phyloP scores from a whole-genome alignment of 352 stramenopile genomes.

The Phytophthora citrophthora region DNA sequence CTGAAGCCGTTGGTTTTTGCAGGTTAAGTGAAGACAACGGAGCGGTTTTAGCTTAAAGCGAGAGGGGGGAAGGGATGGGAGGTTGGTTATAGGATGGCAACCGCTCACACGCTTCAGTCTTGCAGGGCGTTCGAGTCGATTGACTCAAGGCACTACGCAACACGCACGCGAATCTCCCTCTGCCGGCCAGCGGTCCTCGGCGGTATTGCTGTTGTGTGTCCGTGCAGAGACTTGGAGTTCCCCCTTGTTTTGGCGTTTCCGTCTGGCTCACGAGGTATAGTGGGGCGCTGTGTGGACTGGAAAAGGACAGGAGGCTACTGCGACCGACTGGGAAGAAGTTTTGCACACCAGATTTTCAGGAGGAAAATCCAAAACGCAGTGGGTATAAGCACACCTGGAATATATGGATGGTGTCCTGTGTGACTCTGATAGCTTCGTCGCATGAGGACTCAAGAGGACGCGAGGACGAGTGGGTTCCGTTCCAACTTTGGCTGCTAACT shows the following conservation, averaged over 20 bases:
- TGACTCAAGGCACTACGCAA: not conserved
- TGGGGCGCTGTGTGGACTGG: constrained; percentile 9
- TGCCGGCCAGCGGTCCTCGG: constrained; percentile 21
- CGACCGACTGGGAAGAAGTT: constrained; percentile 2
- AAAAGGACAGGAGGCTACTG: not conserved
- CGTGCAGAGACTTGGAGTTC: constrained; percentile 24
- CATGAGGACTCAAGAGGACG: no score
- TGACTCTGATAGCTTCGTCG: no score
- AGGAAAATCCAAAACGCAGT: no score
- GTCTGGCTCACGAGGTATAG: constrained; percentile 11
- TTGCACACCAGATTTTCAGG: constrained; percentile 13
- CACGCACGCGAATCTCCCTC: constrained; percentile 5
- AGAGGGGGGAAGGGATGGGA: constrained; percentile 2
- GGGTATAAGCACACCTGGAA: constrained; percentile 1
- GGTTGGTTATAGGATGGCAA: constrained; percentile 4
- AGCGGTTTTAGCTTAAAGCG: constrained; percentile 13
- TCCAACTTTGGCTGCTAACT: no score
- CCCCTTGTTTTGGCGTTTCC: constrained; percentile 14
- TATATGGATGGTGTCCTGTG: not conserved
- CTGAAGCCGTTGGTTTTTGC: constrained; percentile 4
- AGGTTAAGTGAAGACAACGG: constrained; percentile 16
- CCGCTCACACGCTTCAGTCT: not conserved
- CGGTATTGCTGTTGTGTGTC: constrained; percentile 35
- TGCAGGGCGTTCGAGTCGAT: constrained; percentile 1
- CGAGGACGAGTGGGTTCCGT: no score